Base-by-base conservation (phyloP, 164 flowering plant genomes). In the Pachysandra terminalis region DNA sequence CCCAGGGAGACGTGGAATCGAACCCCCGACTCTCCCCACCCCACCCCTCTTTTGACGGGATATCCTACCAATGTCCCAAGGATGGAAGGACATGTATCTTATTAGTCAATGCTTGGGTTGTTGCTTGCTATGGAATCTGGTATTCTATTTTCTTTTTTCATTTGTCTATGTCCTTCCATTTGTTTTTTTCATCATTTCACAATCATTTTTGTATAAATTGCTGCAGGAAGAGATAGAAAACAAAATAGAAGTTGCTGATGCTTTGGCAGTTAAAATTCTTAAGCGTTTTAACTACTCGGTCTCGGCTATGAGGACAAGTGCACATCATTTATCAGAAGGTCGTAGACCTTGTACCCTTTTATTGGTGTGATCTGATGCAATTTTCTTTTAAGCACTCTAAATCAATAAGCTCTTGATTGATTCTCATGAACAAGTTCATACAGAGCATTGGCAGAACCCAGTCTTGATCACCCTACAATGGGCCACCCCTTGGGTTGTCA, bases 181-280 rank as follows among this genome's bases (percentile, higher is more conserved):
- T 32, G 5, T 7, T 32, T 32, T 32, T 3, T 32, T 32, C 37
- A 32, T 32, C 37, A n/a, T n/a, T n/a, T 32, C 37, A 32, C 7
- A 7, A 7, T 32, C 7, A 32, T 32, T 32, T 32, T 32, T 3
- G 3, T 32, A 32, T 7, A 3, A 7, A 28, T 21, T 70, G 24
- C 66, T 88, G 76, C 85, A 93, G 99, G 99, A 91, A 75, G 97
- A 87, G 73, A 75, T 96, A 17, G 99, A 96, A 77, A 91, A 88
- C 88, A 90, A 87, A 76, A 89, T 93, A 73, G 99, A 96, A 81
- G 90, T 91, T 61, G 91, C 81, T 5, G 97, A 96, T 83, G 98
- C 99, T 69, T 79, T 93, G 83, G 87, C 97, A 40, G 78, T 80
- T 53, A 96, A 91, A 81, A 95, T 96, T 77, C 90, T 83, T 63